Conservation (phyloP, 306 rosid species). For the Acacia confusa region DNA sequence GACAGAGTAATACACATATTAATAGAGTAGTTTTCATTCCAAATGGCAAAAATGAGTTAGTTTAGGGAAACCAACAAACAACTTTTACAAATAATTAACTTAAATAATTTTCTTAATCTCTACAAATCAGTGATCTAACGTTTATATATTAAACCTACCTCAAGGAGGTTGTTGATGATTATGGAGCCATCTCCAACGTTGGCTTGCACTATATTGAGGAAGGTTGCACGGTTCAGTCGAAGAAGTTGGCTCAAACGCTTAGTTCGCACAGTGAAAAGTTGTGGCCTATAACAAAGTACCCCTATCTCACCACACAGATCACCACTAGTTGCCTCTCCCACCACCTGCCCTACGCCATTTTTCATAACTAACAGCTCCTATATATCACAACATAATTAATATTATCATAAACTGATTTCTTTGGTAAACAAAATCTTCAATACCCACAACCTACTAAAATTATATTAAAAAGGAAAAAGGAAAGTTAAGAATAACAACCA, state of each 20-base stretch:
- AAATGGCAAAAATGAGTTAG: not conserved
- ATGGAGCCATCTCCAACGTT: slow-evolving; percentile 69
- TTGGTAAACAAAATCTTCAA: not conserved
- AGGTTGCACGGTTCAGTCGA: slow-evolving; percentile 63
- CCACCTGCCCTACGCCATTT: slow-evolving; percentile 65
- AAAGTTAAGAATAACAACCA: not conserved
- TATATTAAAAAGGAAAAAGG: not conserved
- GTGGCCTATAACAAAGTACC: slow-evolving; percentile 75
- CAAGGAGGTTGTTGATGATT: slow-evolving; percentile 67
- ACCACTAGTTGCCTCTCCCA: slow-evolving; percentile 49
- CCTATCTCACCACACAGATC: slow-evolving; percentile 73
- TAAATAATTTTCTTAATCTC: no score
- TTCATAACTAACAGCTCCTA: slow-evolving; percentile 71
- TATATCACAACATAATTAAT: not conserved
- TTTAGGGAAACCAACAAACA: not conserved
- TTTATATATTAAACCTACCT: slow-evolving; percentile 10
- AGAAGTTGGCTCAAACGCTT: slow-evolving; percentile 64
- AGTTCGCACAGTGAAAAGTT: slow-evolving; percentile 63
- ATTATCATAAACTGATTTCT: not conserved
- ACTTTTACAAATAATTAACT: not conserved
- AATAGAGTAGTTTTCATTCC: no score
- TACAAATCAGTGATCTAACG: no score
- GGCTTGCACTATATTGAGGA: slow-evolving; percentile 53
- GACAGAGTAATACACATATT: no score
- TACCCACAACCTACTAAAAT: not conserved